Evolutionary conservation across 2,329 filamentous ascomycete species (phyloP), one percentile per base, ranked within the genome.

Genomic region (Microdochium paspali): DNA sequence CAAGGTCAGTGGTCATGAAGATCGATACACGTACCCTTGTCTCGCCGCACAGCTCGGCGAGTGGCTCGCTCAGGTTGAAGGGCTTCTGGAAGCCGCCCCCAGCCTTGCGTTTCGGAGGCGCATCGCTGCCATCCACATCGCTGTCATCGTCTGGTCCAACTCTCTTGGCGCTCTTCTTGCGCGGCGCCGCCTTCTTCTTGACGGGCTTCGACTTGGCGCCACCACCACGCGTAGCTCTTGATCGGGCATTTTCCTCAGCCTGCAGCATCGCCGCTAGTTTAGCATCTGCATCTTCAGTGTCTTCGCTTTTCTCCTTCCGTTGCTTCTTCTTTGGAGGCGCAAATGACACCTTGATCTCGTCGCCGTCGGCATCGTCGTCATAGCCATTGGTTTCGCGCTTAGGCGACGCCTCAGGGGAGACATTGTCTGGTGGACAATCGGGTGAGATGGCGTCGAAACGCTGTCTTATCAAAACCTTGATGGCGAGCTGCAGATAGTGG

Each of bases 81-180:
- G 84, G 84, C 69, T 90, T 90, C 73, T 96, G 90, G 61, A 98
- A 98, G 3, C 90, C 93, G 30, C 90, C 90, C 1, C 90, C 90
- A 20, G 90, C 87, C 60, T 90, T 95, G 35, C 35, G 35, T 55
- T 86, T 82, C 70, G 87, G 85, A 57, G 79, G 76, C 10, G 70
- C 81, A 28, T 68, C 82, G 43, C 77, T 82, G 4, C 74, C 78
- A 10, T 81, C 81, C 9, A 85, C 66, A 45, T 91, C 89, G 57
- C 86, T 91, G 56, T 94, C 88, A 57, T 95, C 89, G 47, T 84
- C 84, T 6, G 77, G 79, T 53, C 82, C 84, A 48, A 91, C 79
- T 66, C 86, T 88, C 60, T 85, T 87, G 31, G 74, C 69, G 53
- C 77, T 89, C 75, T 89, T 90, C 73, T 88, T 89, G 55, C 79